Conservation (phyloP, 2,329 filamentous ascomycete species). For the Claviceps capensis region DNA sequence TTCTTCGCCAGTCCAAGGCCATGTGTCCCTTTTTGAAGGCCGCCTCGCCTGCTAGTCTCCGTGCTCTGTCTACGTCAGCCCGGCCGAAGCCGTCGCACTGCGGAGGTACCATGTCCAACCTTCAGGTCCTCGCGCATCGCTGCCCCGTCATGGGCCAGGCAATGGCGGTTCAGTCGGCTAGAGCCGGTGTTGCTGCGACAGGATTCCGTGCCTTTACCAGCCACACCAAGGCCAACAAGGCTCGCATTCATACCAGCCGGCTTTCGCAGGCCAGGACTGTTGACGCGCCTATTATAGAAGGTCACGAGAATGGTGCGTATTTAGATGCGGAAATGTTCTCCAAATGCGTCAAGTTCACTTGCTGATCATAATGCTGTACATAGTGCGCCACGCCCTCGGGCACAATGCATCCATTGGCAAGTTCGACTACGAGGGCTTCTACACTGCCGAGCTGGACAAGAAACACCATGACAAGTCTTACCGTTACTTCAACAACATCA, state of each 20-base stretch:
- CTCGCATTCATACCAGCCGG: conserved; percentile 68
- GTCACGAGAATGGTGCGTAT: conserved; percentile 36
- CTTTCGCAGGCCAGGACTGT: conserved; percentile 67
- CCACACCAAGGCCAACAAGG: conserved; percentile 44
- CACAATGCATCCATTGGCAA: conserved; percentile 28
- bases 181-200: conserved; percentile 33
- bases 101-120: conserved; percentile 90
- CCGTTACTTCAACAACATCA: conserved; percentile 99
- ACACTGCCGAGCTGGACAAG: conserved; percentile 79
- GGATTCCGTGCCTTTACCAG: conserved; percentile 38
- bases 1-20: conserved; percentile 87
- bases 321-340: not conserved
- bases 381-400: conserved; percentile 2
- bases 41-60: conserved; percentile 81
- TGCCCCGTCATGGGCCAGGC: conserved; percentile 99
- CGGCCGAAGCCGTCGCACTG: conserved; percentile 55
- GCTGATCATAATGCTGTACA: not conserved
- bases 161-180: conserved; percentile 68
- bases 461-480: conserved; percentile 99
- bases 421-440: conserved; percentile 89
- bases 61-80: conserved; percentile 69
- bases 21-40: conserved; percentile 97
- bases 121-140: conserved; percentile 84
- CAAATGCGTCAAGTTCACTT: not conserved
- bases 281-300: conserved; percentile 39